These are phyloP conservation scores for Lipomyces yarrowii DNA, from an alignment of 1,139 yeast genomes.

Conservation along the genomic window DNA sequence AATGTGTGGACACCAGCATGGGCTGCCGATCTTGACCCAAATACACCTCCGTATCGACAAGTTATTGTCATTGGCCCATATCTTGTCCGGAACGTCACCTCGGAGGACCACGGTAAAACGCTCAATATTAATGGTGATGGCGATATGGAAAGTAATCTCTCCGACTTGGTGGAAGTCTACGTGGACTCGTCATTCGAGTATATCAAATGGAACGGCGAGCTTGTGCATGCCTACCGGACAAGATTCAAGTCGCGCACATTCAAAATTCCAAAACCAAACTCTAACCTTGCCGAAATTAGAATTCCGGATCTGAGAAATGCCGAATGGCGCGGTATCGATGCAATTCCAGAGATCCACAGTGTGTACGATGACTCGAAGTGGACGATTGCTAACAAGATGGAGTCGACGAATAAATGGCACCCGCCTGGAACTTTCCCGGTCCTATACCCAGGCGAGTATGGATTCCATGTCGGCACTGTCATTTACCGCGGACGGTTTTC, in stretches of 20 bases:
- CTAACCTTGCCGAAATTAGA: slow-evolving; percentile 13
- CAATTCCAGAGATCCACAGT: slow-evolving; percentile 15
- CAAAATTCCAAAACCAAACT: slow-evolving; percentile 13
- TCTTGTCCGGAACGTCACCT: slow-evolving; percentile 22
- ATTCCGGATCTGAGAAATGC: slow-evolving; percentile 13
- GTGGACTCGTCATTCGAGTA: slow-evolving; percentile 8
- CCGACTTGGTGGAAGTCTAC: slow-evolving; percentile 18
- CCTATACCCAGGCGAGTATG: slow-evolving; percentile 25
- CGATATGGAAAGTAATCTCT: slow-evolving; percentile 18
- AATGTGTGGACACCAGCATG: slow-evolving; percentile 23
- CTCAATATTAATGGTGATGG: slow-evolving; percentile 18
- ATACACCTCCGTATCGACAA: slow-evolving; percentile 11
- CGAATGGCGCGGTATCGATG: slow-evolving; percentile 18
- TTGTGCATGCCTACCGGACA: slow-evolving; percentile 2
- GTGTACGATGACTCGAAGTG: slow-evolving; percentile 24
- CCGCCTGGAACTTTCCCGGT: slow-evolving; percentile 23
- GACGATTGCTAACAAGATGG: slow-evolving; percentile 14
- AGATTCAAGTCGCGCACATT: slow-evolving; percentile 17
- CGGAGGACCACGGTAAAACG: not conserved
- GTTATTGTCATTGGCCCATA: slow-evolving; percentile 24
- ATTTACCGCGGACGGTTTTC: slow-evolving; percentile 22
- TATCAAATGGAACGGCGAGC: slow-evolving; percentile 23
- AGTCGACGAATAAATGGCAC: slow-evolving; percentile 15
- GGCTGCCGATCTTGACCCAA: slow-evolving; percentile 14
- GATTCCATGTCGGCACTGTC: slow-evolving; percentile 20